Conservation (phyloP, 495 filamentous ascomycete species). For the Aspergillus cristatus region DNA sequence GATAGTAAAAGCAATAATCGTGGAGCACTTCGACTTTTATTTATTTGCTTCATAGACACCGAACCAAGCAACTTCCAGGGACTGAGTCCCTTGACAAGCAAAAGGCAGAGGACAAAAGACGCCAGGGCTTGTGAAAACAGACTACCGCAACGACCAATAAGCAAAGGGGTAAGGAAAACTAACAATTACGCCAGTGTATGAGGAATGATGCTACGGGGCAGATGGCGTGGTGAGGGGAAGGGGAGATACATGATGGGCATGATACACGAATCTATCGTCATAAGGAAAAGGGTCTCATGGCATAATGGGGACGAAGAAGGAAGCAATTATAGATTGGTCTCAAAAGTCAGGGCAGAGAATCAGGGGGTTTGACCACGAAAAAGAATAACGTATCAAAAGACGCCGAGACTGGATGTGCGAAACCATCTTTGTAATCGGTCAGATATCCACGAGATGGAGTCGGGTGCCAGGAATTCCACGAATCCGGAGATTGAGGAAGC, state of each 20-base stretch:
- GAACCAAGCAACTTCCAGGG: not conserved
- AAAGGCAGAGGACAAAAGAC: not conserved
- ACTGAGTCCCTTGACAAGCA: not conserved
- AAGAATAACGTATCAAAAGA: constrained; percentile 5
- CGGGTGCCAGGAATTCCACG: constrained; percentile 1
- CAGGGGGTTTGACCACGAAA: constrained; percentile 5
- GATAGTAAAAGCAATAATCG: constrained; percentile 2
- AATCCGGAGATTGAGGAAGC: not conserved
- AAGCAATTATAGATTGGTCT: too few relatives aligned
- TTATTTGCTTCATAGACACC: constrained; percentile 1
- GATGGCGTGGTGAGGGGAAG: constrained; percentile 6
- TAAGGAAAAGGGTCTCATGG: constrained; percentile 20
- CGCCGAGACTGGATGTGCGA: not conserved
- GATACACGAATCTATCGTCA: constrained; percentile 51
- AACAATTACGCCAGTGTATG: constrained; percentile 40
- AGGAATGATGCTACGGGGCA: constrained; percentile 30
- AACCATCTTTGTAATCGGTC: not conserved
- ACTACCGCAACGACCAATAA: not conserved
- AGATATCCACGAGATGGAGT: not conserved
- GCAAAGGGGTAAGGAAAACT: constrained; percentile 11
- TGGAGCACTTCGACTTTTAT: constrained; percentile 4
- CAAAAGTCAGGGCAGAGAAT: constrained; percentile 7
- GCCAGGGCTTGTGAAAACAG: not conserved
- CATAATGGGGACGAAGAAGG: constrained; percentile 4
- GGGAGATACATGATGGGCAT: constrained; percentile 50